Percentiles rank a stretch among this genome's conserved stretches.
phyloP scores from a whole-genome alignment of 805 yeast species.

The Jamesozyma rosinii region DNA sequence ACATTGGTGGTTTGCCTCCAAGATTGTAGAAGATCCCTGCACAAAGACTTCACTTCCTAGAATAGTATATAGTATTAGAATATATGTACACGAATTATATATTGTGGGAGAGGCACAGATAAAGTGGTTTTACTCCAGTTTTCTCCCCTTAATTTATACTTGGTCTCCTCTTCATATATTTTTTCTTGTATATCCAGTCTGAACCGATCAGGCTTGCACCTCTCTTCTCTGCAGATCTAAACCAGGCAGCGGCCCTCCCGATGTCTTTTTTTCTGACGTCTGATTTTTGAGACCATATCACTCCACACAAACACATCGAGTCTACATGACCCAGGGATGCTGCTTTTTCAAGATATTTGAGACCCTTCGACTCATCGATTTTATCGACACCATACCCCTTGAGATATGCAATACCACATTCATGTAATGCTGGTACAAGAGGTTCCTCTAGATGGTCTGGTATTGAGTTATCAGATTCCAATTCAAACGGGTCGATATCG shows the following conservation, averaged over 20 bases:
- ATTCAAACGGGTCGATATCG: conserved; percentile 30
- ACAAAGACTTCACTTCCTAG: too few species aligned
- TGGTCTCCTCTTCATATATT: conserved; percentile 36
- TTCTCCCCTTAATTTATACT: not conserved
- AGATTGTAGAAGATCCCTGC: too few species aligned
- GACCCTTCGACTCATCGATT: conserved; percentile 47
- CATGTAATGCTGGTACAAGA: conserved; percentile 44
- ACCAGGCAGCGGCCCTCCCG: conserved; percentile 59
- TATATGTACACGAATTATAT: too few species aligned
- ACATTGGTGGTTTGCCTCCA: conserved; percentile 33
- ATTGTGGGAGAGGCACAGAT: too few species aligned
- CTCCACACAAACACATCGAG: conserved; percentile 62
- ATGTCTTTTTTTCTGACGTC: conserved; percentile 46
- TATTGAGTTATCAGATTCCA: conserved; percentile 22
- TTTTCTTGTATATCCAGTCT: conserved; percentile 67
- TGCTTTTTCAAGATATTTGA: conserved; percentile 52
- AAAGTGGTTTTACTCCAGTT: too few species aligned
- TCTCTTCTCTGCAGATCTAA: conserved; percentile 51
- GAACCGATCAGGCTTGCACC: conserved; percentile 59
- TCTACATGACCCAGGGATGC: conserved; percentile 60
- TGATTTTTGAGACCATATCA: conserved; percentile 53
- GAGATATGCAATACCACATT: conserved; percentile 48
- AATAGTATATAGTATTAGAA: too few species aligned
- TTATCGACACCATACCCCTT: conserved; percentile 45
- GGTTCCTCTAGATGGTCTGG: conserved; percentile 37